Evolutionary conservation across 768 basidiomycete species (phyloP), one percentile per base, ranked within the genome.

Genomic region (Suillus cothurnatus): DNA sequence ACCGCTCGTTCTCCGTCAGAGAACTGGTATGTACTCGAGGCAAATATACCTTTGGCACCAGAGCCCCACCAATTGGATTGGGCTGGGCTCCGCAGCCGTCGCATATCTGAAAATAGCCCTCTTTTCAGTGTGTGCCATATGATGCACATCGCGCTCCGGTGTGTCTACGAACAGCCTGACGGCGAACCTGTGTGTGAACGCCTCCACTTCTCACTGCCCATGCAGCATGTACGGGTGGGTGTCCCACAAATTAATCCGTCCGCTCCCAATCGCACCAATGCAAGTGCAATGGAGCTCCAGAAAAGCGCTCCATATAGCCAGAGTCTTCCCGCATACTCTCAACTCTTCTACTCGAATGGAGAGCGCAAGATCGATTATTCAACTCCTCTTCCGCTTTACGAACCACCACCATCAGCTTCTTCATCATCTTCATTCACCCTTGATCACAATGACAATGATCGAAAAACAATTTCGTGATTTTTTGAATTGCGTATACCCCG

Each of bases 281-380:
- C 68, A 31, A 19, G 3, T 66, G 60, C 23, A 31, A n/a, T 41
- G 43, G 61, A 60, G 23, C 28, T 53, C 31, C 69, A 32, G 49
- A 71, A 64, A 61, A 62, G 15, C 39, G 60, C 69, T 12, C 74
- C 68, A 32, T 70, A 70, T 60, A 66, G 72, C 6, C 74, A 76
- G 17, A 70, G 69, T 50, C 85, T 92, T 23, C 93, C 93, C 2
- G 84, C 88, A 4, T 94, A 94, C 71, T 92, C 90, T 6, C 91
- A 93, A 68, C 80, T 94, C 23, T 94, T 88, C 77, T 78, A 93
- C 71, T 71, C 80, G 21, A 90, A 91, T 69, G 93, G 93, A 21
- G 88, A 92, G 61, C 82, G 83, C 62, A 90, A 87, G 77, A 80
- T 91, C 58, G 91, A 93, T 71, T 82, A 85, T 66, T 85, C 84